Conservation (phyloP, 2,329 filamentous ascomycete genomes). For the Incumbomyces delicatus region DNA sequence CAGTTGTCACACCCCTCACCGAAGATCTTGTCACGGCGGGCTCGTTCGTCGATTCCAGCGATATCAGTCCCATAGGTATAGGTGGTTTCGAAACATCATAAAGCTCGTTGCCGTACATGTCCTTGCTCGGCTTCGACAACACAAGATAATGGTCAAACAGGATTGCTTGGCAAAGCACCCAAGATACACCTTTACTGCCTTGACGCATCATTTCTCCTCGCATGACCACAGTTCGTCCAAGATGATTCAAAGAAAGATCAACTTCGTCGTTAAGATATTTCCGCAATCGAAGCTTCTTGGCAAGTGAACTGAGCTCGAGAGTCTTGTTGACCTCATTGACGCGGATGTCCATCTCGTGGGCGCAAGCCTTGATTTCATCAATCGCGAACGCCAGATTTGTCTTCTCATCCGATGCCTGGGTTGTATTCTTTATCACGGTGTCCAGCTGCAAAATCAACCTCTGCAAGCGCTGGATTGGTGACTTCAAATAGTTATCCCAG, state of each 20-base stretch:
- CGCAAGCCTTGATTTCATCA: constrained; percentile 82
- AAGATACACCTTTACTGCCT: constrained; percentile 79
- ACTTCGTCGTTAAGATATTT: constrained; percentile 77
- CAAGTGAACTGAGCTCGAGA: constrained; percentile 76
- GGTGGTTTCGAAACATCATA: constrained; percentile 93
- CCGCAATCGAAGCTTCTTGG: constrained; percentile 71
- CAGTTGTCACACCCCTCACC: constrained; percentile 58
- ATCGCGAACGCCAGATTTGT: constrained; percentile 72
- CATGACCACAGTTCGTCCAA: constrained; percentile 83
- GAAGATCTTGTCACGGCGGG: constrained; percentile 75
- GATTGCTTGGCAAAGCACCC: constrained; percentile 87
- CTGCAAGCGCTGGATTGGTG: constrained; percentile 84
- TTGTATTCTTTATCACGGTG: constrained; percentile 76
- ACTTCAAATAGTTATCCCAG: constrained; percentile 91
- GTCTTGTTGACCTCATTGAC: constrained; percentile 89
- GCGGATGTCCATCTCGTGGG: constrained; percentile 80
- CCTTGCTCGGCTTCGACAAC: constrained; percentile 64
- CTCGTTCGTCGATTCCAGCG: constrained; percentile 85
- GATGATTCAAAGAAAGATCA: constrained; percentile 79
- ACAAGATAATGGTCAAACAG: constrained; percentile 97
- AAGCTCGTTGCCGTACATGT: constrained; percentile 48
- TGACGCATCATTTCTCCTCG: constrained; percentile 82
- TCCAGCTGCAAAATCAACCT: constrained; percentile 75
- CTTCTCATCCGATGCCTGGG: constrained; percentile 80
- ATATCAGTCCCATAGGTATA: constrained; percentile 92